phyloP scores from a whole-genome alignment of 2,329 filamentous ascomycete species.

The Boeremia exigua region DNA sequence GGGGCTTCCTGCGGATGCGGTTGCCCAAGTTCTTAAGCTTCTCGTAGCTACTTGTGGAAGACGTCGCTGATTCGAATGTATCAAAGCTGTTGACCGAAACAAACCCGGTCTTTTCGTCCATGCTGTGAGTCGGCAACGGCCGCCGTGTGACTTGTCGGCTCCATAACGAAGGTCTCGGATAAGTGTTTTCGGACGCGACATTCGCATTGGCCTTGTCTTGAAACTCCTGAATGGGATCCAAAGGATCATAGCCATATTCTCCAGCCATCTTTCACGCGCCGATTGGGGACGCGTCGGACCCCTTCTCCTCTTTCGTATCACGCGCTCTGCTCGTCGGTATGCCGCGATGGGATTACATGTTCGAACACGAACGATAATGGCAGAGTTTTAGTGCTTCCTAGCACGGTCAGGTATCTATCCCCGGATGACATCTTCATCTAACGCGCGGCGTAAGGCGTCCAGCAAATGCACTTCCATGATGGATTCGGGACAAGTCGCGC shows the following conservation, averaged over 20 bases:
- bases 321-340: background rate
- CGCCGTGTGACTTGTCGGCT: slow-evolving; percentile 8
- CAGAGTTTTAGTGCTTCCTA: too few relatives aligned
- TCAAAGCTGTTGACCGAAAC: slow-evolving; percentile 27
- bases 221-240: slow-evolving; percentile 20
- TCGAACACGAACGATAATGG: too few relatives aligned
- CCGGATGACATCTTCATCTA: background rate
- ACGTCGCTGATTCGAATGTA: slow-evolving; percentile 20
- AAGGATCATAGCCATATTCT: slow-evolving; percentile 22
- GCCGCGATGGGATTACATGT: background rate
- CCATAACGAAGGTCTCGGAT: background rate
- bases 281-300: background rate
- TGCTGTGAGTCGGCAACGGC: slow-evolving; percentile 3
- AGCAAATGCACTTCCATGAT: slow-evolving; percentile 4
- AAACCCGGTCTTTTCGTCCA: slow-evolving; percentile 7
- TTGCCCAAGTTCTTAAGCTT: slow-evolving; percentile 24
- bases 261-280: slow-evolving; percentile 7
- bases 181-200: background rate
- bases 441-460: slow-evolving; percentile 1
- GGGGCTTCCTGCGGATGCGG: slow-evolving; percentile 27
- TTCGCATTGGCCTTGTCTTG: slow-evolving; percentile 16
- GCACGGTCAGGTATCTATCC: too few relatives aligned
- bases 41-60: slow-evolving; percentile 20
- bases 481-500: background rate
- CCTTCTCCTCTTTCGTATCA: background rate